Evolutionary conservation across 2,329 filamentous ascomycete species (phyloP).

Genomic region (Hymenoscyphus albidus): DNA sequence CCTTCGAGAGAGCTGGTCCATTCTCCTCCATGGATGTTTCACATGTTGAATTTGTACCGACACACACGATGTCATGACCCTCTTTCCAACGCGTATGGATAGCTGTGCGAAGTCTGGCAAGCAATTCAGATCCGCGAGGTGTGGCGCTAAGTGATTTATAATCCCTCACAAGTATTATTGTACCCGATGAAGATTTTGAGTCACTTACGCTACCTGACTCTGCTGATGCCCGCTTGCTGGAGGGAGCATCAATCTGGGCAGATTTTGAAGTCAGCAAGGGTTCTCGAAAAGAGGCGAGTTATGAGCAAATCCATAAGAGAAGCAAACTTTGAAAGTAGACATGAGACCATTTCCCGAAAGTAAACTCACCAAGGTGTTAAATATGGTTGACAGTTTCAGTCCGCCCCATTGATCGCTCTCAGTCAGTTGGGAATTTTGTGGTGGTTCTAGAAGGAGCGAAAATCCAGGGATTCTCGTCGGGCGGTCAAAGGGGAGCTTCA

Average conservation of each 20-base stretch:
- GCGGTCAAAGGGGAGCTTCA: slow-evolving; percentile 1
- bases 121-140: slow-evolving; percentile 63
- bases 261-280: not conserved
- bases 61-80: slow-evolving; percentile 68
- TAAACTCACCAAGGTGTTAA: slow-evolving; percentile 47
- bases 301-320: not conserved
- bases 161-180: slow-evolving; percentile 78
- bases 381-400: slow-evolving; percentile 54
- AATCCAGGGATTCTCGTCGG: slow-evolving; percentile 3
- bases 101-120: slow-evolving; percentile 65
- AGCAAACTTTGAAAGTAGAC: not conserved
- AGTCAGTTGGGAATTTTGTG: not conserved
- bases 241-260: slow-evolving; percentile 40
- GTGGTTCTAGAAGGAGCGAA: not conserved
- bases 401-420: slow-evolving; percentile 53
- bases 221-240: slow-evolving; percentile 32
- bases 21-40: slow-evolving; percentile 39
- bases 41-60: slow-evolving; percentile 66
- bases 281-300: not conserved
- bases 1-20: slow-evolving; percentile 38
- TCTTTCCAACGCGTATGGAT: slow-evolving; percentile 69
- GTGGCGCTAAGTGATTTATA: slow-evolving; percentile 73
- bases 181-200: slow-evolving; percentile 34
- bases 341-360: not conserved
- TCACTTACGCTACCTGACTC: slow-evolving; percentile 30